Evolutionary conservation across 108 stramenopile genomes (phyloP), one percentile per base, ranked within the genome.

Genomic region (Cyclotella baltica): DNA sequence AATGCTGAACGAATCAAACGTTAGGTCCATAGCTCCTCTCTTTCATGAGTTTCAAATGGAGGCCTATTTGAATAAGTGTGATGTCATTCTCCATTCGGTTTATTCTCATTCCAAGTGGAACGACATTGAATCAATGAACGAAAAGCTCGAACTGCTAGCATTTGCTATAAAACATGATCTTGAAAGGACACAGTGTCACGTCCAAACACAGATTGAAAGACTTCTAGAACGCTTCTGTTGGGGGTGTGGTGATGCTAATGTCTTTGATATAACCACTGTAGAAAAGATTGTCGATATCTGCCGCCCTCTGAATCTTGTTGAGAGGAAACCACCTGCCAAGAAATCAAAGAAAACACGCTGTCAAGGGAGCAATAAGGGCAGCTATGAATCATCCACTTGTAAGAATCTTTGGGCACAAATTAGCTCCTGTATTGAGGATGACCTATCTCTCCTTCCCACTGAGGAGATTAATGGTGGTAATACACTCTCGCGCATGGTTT

Each of bases 41-140:
- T 52, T 52, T 20, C 51, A 52, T n/a, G 51, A 52, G 51, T n/a
- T 52, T n/a, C 51, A 52, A n/a, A 52, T 52, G 51, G 51, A 52
- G 4, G 19, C 4, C 11, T 52, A 52, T 20, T n/a, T 52, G 18
- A 10, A 52, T n/a, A 52, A 52, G n/a, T 52, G 51, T 20, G 51
- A 52, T 20, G 11, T 4, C 18, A 52, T 52, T n/a, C 19, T 52
- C 51, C 51, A n/a, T 43, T 13, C 40, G 8, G 10, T 13, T n/a
- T 4, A 20, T n/a, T 10, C 11, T 19, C n/a, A 13, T n/a, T 4
- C 10, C 51, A 19, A 19, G 51, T 52, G 51, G 19, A n/a, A 20
- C n/a, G 51, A 52, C 18, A 52, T n/a, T 52, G 10, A n/a, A 52
- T 4, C 18, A 52, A 10, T 4, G n/a, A 13, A n/a, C 19, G 19